Percentiles rank a stretch among this genome's conserved stretches.
Conservation (phyloP, 2,329 filamentous ascomycete species). For the Tolypocladium cylindrosporum region DNA sequence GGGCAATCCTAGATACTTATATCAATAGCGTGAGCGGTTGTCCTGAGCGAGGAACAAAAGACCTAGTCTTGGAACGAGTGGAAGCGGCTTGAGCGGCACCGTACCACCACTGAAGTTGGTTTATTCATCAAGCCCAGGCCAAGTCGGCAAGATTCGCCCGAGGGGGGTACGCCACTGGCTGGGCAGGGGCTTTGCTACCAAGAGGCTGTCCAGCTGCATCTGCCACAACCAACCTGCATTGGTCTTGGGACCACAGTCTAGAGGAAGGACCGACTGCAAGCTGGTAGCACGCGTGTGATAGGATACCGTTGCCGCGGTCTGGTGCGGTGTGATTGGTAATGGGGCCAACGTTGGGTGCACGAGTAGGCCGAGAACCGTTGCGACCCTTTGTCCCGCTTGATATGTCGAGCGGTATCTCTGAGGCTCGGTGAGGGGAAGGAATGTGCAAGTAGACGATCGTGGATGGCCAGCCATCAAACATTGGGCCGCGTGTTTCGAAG, state of each 20-base stretch:
- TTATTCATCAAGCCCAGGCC: neutral
- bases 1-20: too few species aligned
- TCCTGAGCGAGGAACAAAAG: too few species aligned
- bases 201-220: neutral
- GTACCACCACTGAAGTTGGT: too few species aligned
- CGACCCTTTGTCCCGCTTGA: neutral
- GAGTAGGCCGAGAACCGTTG: neutral
- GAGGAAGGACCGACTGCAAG: neutral
- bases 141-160: conserved; percentile 1
- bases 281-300: neutral
- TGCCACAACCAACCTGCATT: too few species aligned
- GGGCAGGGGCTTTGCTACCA: neutral
- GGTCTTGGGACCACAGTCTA: neutral
- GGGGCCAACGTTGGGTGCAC: neutral
- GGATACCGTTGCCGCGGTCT: neutral
- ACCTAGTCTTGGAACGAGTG: too few species aligned
- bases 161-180: neutral
- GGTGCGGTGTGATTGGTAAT: neutral
- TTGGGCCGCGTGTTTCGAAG: too few species aligned
- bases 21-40: too few species aligned
- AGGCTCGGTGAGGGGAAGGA: neutral
- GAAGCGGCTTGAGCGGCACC: too few species aligned
- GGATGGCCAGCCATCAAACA: neutral
- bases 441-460: neutral
- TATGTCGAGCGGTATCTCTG: neutral